A percentile compares a stretch with the other conserved stretches of the same genome.
Conservation (phyloP, 2,329 filamentous ascomycete species). For the Teratosphaeria nubilosa region DNA sequence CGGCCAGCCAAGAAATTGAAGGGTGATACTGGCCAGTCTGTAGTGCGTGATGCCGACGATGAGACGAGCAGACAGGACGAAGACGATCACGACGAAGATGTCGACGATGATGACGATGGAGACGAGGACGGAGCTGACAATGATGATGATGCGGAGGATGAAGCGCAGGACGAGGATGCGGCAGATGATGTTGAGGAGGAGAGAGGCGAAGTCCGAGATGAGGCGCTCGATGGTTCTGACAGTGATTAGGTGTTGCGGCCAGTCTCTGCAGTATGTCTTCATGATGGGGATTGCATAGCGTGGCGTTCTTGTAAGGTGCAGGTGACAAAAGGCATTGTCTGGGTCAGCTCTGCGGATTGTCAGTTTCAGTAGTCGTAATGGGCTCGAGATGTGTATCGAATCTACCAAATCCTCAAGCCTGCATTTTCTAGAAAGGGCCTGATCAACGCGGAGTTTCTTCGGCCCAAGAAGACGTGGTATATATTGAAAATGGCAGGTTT, state of each 20-base stretch:
- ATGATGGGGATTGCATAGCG: neutral
- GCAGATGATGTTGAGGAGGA: constrained; percentile 24
- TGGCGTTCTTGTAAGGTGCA: neutral
- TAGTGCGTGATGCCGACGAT: constrained; percentile 35
- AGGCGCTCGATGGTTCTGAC: constrained; percentile 26
- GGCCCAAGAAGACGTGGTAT: too few relatives aligned
- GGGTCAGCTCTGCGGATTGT: too few relatives aligned
- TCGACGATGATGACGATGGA: constrained; percentile 45
- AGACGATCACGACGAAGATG: constrained; percentile 41
- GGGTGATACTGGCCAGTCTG: constrained; percentile 29
- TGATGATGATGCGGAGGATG: constrained; percentile 36
- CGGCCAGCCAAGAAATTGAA: constrained; percentile 43
- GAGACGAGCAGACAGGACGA: constrained; percentile 20
- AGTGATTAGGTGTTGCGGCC: constrained; percentile 16
- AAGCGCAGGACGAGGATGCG: constrained; percentile 43
- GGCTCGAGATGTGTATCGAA: too few relatives aligned
- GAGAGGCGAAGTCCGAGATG: constrained; percentile 39
- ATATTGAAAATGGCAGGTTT: neutral
- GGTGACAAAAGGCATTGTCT: neutral
- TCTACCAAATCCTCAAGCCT: too few relatives aligned
- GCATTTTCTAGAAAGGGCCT: too few relatives aligned
- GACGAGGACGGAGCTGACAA: constrained; percentile 31
- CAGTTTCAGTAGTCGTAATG: too few relatives aligned
- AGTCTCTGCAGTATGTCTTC: neutral
- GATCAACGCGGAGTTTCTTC: neutral